Percentiles rank a stretch among this genome's conserved stretches.
phyloP scores from a whole-genome alignment of 1,139 yeast genomes.

The Suhomyces coccinellae region DNA sequence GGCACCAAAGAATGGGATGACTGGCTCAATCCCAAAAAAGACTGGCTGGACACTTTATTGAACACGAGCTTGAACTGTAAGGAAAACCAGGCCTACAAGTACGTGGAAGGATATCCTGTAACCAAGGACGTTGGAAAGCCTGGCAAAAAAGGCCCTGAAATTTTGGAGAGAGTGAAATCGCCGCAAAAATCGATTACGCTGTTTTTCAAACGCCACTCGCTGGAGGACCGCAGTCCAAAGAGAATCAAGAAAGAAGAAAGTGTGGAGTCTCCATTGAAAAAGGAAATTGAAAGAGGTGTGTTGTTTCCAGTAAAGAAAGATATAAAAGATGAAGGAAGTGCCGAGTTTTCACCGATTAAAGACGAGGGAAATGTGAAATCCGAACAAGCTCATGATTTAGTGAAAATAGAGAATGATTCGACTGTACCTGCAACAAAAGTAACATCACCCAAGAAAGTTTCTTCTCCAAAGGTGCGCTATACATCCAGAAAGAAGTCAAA shows the following conservation, averaged over 20 bases:
- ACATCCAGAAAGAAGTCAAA: constrained; percentile 2
- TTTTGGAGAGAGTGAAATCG: constrained; percentile 19
- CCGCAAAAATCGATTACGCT: constrained; percentile 28
- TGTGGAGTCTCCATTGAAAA: background rate
- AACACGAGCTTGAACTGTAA: constrained; percentile 38
- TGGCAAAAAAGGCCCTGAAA: constrained; percentile 14
- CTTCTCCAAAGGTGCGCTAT: background rate
- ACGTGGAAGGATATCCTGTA: constrained; percentile 57
- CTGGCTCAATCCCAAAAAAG: constrained; percentile 59
- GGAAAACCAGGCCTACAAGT: constrained; percentile 40
- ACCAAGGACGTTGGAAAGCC: constrained; percentile 66
- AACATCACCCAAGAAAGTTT: background rate
- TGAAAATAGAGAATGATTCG: too few species aligned
- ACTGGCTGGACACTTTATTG: constrained; percentile 39
- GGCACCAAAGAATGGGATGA: constrained; percentile 53
- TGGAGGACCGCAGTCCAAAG: constrained; percentile 1
- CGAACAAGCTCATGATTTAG: background rate
- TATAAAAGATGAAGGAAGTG: background rate
- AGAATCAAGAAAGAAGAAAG: background rate
- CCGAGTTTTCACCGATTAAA: too few species aligned
- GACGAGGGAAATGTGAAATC: background rate
- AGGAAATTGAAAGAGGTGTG: background rate
- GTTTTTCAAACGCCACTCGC: constrained; percentile 25
- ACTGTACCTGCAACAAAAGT: background rate
- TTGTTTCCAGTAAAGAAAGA: background rate